These are phyloP conservation scores for Lumnitzera littorea DNA, from an alignment of 345 rosid species.

Conservation along the genomic window DNA sequence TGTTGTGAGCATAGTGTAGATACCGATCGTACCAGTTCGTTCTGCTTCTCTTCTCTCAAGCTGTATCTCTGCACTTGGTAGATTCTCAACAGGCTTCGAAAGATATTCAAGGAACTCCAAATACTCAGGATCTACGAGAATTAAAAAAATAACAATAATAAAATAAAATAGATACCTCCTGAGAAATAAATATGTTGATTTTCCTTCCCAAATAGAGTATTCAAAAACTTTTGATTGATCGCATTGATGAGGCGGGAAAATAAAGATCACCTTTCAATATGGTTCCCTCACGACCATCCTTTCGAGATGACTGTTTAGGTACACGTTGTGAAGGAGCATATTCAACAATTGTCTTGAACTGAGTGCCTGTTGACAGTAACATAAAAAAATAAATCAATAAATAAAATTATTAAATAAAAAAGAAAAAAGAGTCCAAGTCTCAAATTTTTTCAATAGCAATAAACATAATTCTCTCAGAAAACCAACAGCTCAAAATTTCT, in stretches of 20 bases:
- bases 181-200: background rate
- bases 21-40: slow-evolving; percentile 40
- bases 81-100: slow-evolving; percentile 70
- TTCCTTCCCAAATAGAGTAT: background rate
- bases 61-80: slow-evolving; percentile 71
- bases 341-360: slow-evolving; percentile 58
- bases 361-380: slow-evolving; percentile 32
- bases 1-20: background rate
- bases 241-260: too few relatives aligned
- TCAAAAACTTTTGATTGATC: background rate
- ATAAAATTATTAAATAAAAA: background rate
- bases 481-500: background rate
- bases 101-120: slow-evolving; percentile 68
- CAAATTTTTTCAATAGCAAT: background rate
- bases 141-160: slow-evolving; percentile 11
- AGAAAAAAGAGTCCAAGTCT: background rate
- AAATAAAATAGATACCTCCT: slow-evolving; percentile 3
- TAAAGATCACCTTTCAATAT: slow-evolving; percentile 36
- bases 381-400: background rate
- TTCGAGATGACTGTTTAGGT: slow-evolving; percentile 50
- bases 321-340: slow-evolving; percentile 68
- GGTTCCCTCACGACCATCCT: slow-evolving; percentile 66
- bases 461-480: background rate
- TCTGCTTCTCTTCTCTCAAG: slow-evolving; percentile 68
- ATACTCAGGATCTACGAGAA: slow-evolving; percentile 59